A percentile compares a stretch with the other conserved stretches of the same genome.
phyloP scores from a whole-genome alignment of 164 flowering plant genomes.

The Vitis riparia region DNA sequence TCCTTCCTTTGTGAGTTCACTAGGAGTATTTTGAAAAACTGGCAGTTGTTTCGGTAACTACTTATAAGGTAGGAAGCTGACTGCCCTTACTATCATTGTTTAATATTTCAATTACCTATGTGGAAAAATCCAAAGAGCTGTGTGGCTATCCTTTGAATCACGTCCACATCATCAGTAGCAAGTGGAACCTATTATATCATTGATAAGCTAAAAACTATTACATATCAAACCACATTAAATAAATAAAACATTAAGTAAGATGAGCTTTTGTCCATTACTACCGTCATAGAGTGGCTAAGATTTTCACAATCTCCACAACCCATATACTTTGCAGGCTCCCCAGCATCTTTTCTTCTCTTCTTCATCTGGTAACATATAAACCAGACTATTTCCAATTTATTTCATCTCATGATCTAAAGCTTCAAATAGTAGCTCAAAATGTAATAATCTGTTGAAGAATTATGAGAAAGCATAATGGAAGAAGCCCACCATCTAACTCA shows the following conservation, averaged over 20 bases:
- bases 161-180: conserved; percentile 82
- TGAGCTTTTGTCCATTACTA: conserved; percentile 16
- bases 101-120: conserved; percentile 43
- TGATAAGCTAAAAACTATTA: not conserved
- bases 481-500: too few relatives aligned
- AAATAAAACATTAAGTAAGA: not conserved
- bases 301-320: conserved; percentile 96
- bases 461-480: too few relatives aligned
- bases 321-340: conserved; percentile 85
- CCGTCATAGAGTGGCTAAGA: conserved; percentile 85
- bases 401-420: too few relatives aligned
- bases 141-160: conserved; percentile 73
- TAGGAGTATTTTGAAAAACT: not conserved
- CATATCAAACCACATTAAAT: not conserved
- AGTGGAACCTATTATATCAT: conserved; percentile 62
- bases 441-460: too few relatives aligned
- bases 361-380: conserved; percentile 51
- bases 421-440: too few relatives aligned
- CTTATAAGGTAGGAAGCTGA: too few relatives aligned
- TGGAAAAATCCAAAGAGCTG: conserved; percentile 76
- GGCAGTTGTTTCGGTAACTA: too few relatives aligned
- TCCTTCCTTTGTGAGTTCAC: not conserved
- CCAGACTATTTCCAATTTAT: not conserved
- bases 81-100: too few relatives aligned
- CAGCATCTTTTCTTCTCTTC: conserved; percentile 81